phyloP scores from a whole-genome alignment of 106 monocot genomes.

The Apostasia shenzhenica region DNA sequence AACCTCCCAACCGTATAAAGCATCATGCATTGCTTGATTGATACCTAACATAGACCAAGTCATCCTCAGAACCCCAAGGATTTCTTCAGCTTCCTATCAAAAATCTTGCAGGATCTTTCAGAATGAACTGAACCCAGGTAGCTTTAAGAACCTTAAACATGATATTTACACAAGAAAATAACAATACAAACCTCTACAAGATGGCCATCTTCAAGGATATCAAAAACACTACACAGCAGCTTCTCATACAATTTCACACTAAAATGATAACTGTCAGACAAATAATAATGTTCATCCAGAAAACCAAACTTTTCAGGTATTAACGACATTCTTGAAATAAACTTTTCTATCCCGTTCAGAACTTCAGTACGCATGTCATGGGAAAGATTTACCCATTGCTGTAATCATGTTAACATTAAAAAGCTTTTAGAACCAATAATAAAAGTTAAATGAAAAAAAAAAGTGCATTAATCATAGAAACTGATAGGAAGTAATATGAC shows the following conservation, averaged over 20 bases:
- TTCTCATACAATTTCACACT: constrained; percentile 63
- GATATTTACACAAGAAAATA: background rate
- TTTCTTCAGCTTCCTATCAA: constrained; percentile 68
- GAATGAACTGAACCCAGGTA: too few species aligned
- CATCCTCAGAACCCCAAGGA: constrained; percentile 40
- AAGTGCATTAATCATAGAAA: background rate
- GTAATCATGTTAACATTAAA: constrained; percentile 7
- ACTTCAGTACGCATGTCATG: constrained; percentile 20
- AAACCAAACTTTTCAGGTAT: constrained; percentile 48
- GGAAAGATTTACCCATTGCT: constrained; percentile 36
- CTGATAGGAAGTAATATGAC: too few species aligned
- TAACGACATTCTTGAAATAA: constrained; percentile 34
- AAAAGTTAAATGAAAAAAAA: background rate
- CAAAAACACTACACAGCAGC: constrained; percentile 66
- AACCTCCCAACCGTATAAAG: constrained; percentile 57
- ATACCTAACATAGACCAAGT: constrained; percentile 66
- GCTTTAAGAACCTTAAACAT: too few species aligned
- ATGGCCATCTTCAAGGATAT: constrained; percentile 76
- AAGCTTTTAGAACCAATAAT: constrained; percentile 4
- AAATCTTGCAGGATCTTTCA: background rate
- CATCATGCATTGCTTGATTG: constrained; percentile 48
- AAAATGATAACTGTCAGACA: constrained; percentile 48
- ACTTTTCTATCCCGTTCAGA: constrained; percentile 35
- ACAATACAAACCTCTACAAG: constrained; percentile 48
- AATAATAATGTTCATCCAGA: constrained; percentile 46